phyloP scores from a whole-genome alignment of 2,329 filamentous ascomycete species.

The Venturiaceae sp. region DNA sequence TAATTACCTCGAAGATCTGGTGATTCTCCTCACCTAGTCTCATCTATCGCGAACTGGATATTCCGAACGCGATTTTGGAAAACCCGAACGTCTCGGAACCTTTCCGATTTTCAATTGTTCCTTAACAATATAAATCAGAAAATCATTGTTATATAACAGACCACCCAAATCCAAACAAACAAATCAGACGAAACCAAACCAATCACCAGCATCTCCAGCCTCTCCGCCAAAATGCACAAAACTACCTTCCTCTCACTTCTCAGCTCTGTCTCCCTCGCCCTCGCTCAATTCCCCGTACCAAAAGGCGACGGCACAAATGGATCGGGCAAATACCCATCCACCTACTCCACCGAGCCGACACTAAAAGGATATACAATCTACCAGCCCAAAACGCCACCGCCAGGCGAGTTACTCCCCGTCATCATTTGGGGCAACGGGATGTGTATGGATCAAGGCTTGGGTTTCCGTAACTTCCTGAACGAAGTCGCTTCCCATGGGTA shows the following conservation, averaged over 20 bases:
- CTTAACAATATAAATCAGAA: too few relatives aligned
- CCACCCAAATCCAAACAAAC: too few relatives aligned
- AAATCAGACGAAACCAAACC: too few relatives aligned
- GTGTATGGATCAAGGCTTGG: not conserved
- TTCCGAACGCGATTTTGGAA: too few relatives aligned
- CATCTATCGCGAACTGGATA: too few relatives aligned
- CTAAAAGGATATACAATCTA: constrained; percentile 1
- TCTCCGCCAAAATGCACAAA: not conserved
- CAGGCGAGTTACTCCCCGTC: not conserved
- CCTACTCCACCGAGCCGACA: not conserved
- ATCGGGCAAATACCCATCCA: constrained; percentile 1
- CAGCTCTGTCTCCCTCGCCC: too few relatives aligned
- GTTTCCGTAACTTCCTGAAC: not conserved
- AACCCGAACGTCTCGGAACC: too few relatives aligned
- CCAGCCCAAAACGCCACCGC: constrained; percentile 3
- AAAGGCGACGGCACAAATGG: not conserved
- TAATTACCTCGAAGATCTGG: too few relatives aligned
- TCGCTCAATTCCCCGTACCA: not conserved
- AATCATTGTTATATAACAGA: too few relatives aligned
- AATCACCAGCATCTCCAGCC: not conserved
- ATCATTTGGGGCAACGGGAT: constrained; percentile 7
- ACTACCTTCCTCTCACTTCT: not conserved
- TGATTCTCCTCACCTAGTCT: too few relatives aligned
- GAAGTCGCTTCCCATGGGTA: constrained; percentile 6
- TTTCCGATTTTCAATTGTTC: too few relatives aligned